Evolutionary conservation across 2,329 filamentous ascomycete species (phyloP), one percentile per base, ranked within the genome.

Genomic region (Neopestalotiopsis sp.): DNA sequence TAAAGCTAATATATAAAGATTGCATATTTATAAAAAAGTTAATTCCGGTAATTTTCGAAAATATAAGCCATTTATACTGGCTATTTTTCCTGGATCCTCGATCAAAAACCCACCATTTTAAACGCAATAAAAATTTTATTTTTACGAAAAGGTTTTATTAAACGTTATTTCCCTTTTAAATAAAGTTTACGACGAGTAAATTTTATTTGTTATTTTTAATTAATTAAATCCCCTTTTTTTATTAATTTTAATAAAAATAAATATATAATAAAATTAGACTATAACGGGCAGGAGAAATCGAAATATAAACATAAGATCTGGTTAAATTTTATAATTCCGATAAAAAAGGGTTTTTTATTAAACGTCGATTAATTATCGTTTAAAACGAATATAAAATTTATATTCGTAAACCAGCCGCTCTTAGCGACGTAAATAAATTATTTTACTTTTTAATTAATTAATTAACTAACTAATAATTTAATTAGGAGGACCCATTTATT

Each of bases 1-100:
- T 62, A 28, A 20, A 62, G 38, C 13, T 1, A 38, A 2, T 34
- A 12, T 4, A 13, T 13, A 62, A 17, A 38, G 17, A 30, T 62
- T 62, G 38, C n/a, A 38, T n/a, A 38, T 38, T 38, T 62, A 62
- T 10, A 17, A 62, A 62, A 62, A 62, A 62, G 38, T 24, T 14
- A 1, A 30, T 28, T 3, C 1, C 2, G 5, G 13, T 28, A 30
- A 28, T 24, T 10, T 28, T 28, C 24, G 24, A 28, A 28, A 28
- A 28, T 59, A 24, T 24, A 14, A 14, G 30, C 12, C 30, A 28
- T 59, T 28, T 24, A 4, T 59, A 28, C 28, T 30, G 4, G 30
- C 5, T 59, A 24, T 17, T 38, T 2, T 34, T 38, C 42, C 12
- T n/a, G 3, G 38, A 17, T 9, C 6, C 38, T 17, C 34, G 34